A percentile compares a stretch with the other conserved stretches of the same genome.
Conservation (phyloP, 2,329 filamentous ascomycete species). For the Neonectria hederae region DNA sequence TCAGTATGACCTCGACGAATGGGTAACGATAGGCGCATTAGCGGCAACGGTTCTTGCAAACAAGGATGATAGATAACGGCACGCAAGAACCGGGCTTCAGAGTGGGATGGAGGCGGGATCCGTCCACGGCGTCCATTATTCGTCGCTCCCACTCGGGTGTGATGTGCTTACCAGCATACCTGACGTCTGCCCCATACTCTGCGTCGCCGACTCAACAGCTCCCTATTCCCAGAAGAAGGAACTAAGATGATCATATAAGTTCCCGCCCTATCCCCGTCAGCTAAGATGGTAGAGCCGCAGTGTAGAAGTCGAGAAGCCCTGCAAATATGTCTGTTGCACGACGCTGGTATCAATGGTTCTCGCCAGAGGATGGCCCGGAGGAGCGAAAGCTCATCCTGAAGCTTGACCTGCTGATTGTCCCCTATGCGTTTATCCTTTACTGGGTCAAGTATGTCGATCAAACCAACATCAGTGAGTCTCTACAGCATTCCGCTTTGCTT, state of each 20-base stretch:
- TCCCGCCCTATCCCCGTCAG: not conserved
- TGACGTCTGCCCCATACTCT: constrained; percentile 12
- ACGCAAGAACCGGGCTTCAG: not conserved
- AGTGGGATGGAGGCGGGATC: not conserved
- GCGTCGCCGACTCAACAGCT: not conserved
- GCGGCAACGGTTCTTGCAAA: not conserved
- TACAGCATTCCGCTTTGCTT: fast-evolving
- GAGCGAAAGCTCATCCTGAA: constrained; percentile 59
- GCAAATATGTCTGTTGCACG: constrained; percentile 22
- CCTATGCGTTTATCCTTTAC: constrained; percentile 49
- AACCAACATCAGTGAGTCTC: constrained; percentile 30
- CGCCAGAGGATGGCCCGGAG: constrained; percentile 54
- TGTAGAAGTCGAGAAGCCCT: not conserved
- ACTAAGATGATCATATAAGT: not conserved
- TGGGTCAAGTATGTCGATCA: constrained; percentile 36
- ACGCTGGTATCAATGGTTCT: constrained; percentile 55
- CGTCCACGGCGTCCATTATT: not conserved
- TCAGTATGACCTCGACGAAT: not conserved
- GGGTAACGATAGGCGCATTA: not conserved
- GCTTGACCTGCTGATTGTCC: constrained; percentile 64
- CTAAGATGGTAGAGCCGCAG: not conserved
- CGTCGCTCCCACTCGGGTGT: constrained; percentile 4
- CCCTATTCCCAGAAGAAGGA: not conserved
- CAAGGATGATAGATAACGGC: not conserved
- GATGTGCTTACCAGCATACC: constrained; percentile 17